A percentile compares a stretch with the other conserved stretches of the same genome.
Evolutionary conservation across 2,329 filamentous ascomycete species (phyloP).

Genomic region (Xenoacremonium recifei): DNA sequence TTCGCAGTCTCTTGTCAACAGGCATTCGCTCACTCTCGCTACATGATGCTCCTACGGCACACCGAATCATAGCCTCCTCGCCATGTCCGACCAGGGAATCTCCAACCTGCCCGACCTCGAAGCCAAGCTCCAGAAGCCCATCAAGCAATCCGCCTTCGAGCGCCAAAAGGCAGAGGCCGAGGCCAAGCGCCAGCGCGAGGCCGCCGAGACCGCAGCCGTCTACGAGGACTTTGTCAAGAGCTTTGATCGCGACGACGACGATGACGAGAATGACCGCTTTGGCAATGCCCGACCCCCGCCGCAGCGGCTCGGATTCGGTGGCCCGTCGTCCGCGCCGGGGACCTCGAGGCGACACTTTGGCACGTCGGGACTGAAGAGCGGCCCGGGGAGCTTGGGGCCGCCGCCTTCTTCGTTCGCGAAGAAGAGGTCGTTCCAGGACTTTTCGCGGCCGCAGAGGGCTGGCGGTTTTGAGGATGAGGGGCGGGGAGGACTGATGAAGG

Average conservation of each 20-base stretch:
- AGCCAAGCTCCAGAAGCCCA: conserved; percentile 74
- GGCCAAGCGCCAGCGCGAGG: conserved; percentile 80
- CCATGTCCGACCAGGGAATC: conserved; percentile 46
- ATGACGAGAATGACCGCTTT: conserved; percentile 43
- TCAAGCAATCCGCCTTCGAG: conserved; percentile 86
- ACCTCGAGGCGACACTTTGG: conserved; percentile 64
- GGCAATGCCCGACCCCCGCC: conserved; percentile 14
- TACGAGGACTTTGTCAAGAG: conserved; percentile 86
- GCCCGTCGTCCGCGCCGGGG: conserved; percentile 22
- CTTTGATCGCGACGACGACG: conserved; percentile 62
- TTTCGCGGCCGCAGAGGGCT: conserved; percentile 34
- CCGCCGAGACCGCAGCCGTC: conserved; percentile 82
- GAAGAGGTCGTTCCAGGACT: conserved; percentile 51
- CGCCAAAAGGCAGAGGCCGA: conserved; percentile 86
- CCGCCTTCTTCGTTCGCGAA: conserved; percentile 46
- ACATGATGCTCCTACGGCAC: too few species aligned
- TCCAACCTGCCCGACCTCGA: conserved; percentile 68
- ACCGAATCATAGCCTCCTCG: conserved; percentile 41
- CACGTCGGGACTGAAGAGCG: conserved; percentile 54
- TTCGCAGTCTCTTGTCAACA: too few species aligned
- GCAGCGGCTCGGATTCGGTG: conserved; percentile 27
- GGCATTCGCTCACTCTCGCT: too few species aligned
- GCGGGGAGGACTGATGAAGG: conserved; percentile 56
- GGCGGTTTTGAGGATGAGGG: conserved; percentile 34
- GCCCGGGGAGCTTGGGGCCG: conserved; percentile 61